These are phyloP conservation scores for Cardamine chenopodiifolia DNA, from an alignment of 345 rosid genomes.

Conservation along the genomic window DNA sequence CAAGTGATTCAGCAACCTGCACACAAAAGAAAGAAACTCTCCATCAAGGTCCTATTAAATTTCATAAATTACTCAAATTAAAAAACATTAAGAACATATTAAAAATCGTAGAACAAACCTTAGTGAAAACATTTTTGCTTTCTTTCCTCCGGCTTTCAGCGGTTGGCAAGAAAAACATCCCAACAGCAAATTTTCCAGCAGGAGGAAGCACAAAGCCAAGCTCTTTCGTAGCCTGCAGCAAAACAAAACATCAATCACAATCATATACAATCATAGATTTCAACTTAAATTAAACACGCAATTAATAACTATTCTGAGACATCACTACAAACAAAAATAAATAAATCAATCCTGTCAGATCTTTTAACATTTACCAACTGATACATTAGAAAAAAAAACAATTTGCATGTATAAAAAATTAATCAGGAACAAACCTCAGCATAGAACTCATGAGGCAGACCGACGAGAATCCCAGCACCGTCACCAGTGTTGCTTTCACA, in stretches of 20 bases:
- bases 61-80: not conserved
- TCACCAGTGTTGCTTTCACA: slow-evolving; percentile 98
- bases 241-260: slow-evolving; percentile 8
- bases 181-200: slow-evolving; percentile 86
- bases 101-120: slow-evolving; percentile 48
- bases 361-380: not conserved
- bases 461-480: slow-evolving; percentile 97
- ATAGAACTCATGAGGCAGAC: slow-evolving; percentile 81
- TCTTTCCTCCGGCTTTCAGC: slow-evolving; percentile 69
- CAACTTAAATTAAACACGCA: not conserved
- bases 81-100: no score
- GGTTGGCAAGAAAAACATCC: slow-evolving; percentile 94
- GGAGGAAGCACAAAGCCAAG: slow-evolving; percentile 83
- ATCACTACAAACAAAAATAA: not conserved
- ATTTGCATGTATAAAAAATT: slow-evolving; percentile 16
- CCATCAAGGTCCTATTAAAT: not conserved
- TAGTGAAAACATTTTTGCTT: slow-evolving; percentile 81
- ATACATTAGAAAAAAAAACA: not conserved
- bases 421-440: slow-evolving; percentile 51
- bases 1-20: slow-evolving; percentile 95
- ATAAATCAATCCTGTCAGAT: not conserved
- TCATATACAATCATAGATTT: not conserved
- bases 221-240: slow-evolving; percentile 63
- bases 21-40: not conserved
- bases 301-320: not conserved